A percentile compares a stretch with the other conserved stretches of the same genome.
Conservation (phyloP, 2,329 filamentous ascomycete species). For the Fusarium succisae region DNA sequence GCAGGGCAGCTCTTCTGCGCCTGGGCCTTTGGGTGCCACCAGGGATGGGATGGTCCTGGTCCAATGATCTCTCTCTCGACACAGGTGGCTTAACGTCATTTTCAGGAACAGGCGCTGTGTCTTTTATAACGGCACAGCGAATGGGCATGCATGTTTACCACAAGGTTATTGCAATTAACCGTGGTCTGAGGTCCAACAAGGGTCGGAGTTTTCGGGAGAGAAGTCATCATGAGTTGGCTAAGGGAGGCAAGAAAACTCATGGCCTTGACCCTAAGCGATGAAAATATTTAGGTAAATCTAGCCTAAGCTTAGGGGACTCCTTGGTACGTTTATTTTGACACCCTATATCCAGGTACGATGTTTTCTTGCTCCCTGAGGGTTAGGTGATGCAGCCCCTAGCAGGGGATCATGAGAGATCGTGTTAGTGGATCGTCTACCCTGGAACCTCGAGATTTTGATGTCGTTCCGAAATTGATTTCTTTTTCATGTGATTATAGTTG, state of each 20-base stretch:
- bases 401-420: slow-evolving; percentile 18
- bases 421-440: slow-evolving; percentile 5
- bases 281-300: too few relatives aligned
- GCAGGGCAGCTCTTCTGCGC: slow-evolving; percentile 37
- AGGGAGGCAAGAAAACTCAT: too few relatives aligned
- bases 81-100: slow-evolving; percentile 18
- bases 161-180: background rate
- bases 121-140: slow-evolving; percentile 9
- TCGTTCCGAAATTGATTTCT: background rate
- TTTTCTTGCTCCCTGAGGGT: too few relatives aligned
- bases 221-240: slow-evolving; percentile 19
- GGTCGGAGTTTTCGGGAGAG: slow-evolving; percentile 13
- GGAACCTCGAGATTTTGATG: background rate
- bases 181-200: slow-evolving; percentile 18
- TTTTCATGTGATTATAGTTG: slow-evolving; percentile 14
- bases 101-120: slow-evolving; percentile 4
- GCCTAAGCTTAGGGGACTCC: too few relatives aligned
- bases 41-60: slow-evolving; percentile 30
- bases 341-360: too few relatives aligned
- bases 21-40: slow-evolving; percentile 27
- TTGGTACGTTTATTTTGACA: too few relatives aligned
- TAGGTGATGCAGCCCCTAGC: slow-evolving; percentile 15
- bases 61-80: slow-evolving; percentile 28
- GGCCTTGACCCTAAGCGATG: too few relatives aligned
- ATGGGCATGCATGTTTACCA: background rate